A percentile compares a stretch with the other conserved stretches of the same genome.
Conservation (phyloP, 106 monocot genomes). For the Gastrodia elata region DNA sequence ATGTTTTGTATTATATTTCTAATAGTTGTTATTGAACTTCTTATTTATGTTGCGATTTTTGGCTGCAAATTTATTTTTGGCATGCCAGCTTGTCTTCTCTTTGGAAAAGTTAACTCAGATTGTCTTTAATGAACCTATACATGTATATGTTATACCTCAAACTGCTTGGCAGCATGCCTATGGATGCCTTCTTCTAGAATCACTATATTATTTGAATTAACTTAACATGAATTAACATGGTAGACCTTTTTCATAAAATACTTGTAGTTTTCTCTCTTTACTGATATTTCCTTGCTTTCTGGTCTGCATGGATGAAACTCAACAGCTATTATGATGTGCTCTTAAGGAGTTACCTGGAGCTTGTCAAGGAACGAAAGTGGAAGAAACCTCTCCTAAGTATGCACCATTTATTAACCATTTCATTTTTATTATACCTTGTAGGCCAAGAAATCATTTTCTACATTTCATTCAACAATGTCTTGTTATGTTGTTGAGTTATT, state of each 20-base stretch:
- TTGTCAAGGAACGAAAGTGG: conserved; percentile 43
- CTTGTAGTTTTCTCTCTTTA: not conserved
- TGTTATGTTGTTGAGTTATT: not conserved
- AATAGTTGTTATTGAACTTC: no score
- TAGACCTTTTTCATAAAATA: not conserved
- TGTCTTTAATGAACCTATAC: not conserved
- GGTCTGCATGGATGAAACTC: not conserved
- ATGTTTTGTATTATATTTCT: no score
- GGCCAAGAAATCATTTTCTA: not conserved
- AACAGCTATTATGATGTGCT: conserved; percentile 73
- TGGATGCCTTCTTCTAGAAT: not conserved
- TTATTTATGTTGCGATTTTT: not conserved
- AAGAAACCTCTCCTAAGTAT: conserved; percentile 59
- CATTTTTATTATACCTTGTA: not conserved
- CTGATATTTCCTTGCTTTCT: not conserved
- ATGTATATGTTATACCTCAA: not conserved
- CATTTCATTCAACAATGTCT: not conserved
- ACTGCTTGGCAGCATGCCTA: not conserved
- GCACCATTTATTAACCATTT: not conserved
- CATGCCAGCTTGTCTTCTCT: not conserved
- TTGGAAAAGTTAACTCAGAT: not conserved
- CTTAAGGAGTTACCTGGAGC: conserved; percentile 46
- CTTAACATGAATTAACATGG: not conserved
- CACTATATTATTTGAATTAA: not conserved
- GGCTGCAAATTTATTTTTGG: not conserved